Base-by-base conservation (phyloP, 371 early-diverging fungal genomes). In the Syncephalis plumigaleata region DNA sequence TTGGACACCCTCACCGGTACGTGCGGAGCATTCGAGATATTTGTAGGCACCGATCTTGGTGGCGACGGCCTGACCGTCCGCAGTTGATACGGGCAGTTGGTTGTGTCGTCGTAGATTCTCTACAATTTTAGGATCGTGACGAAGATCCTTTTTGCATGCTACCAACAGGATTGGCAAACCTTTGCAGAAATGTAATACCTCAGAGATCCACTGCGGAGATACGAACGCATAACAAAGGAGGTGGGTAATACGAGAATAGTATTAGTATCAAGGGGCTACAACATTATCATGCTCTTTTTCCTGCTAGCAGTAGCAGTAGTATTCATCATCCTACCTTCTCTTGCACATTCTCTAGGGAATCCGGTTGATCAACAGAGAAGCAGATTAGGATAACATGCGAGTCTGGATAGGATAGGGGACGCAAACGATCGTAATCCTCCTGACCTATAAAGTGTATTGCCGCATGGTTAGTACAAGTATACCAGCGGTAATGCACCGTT, bases 1-100 rank as follows among this genome's bases (percentile, higher is more conserved):
- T 52, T 77, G 74, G 46, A 97, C 91, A 54, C 89, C 90, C 43
- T 88, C 85, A 49, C 87, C 84, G 39, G 70, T 73, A 70, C 82
- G 85, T 56, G 97, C 95, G 46, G 86, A 85, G 68, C 97, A 97
- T 64, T 97, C 96, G 55, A 93, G 65, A 71, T 91, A 93, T 58
- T 83, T 79, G 67, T 75, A 73, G 37, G 95, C 95, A 46, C 73
- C 71, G 61, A 97, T 91, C 58, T 74, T 74, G 47, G 76, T 67
- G 13, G 93, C 82, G 39, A 87, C 73, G 4, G 31, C 31, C 11
- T 31, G 31, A 31, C 31, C 89, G 62, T 87, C 74, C 53, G 86
- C 82, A 51, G 65, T 57, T 23, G 81, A 66, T 45, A 96, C 91
- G 17, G 91, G 89, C 27, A 67, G 59, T 59, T 84, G 84, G 55